Conservation (phyloP, 495 filamentous ascomycete genomes). For the Tetracladium marchalianum region DNA sequence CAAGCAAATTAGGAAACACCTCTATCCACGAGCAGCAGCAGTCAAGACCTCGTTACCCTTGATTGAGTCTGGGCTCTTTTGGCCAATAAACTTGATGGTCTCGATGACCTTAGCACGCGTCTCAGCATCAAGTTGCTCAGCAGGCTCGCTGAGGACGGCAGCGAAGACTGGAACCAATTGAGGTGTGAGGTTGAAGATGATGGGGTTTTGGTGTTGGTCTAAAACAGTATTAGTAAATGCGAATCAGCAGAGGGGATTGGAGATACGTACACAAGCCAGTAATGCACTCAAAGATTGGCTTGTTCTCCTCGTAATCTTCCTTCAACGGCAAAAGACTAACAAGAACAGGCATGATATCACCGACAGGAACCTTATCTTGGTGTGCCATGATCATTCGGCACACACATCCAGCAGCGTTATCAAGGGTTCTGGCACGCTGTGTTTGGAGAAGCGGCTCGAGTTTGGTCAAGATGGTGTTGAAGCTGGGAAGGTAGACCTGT, state of each 20-base stretch:
- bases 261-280: constrained; percentile 66
- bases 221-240: neutral
- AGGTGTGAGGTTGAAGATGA: constrained; percentile 65
- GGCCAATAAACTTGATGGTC: constrained; percentile 62
- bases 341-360: constrained; percentile 72
- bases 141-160: constrained; percentile 64
- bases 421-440: constrained; percentile 66
- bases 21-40: constrained; percentile 3
- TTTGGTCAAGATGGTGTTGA: constrained; percentile 65
- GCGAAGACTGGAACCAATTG: constrained; percentile 72
- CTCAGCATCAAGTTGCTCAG: constrained; percentile 77
- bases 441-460: constrained; percentile 76
- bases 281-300: constrained; percentile 80
- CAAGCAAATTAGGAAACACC: neutral
- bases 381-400: constrained; percentile 82
- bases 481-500: constrained; percentile 59
- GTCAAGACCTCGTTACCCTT: constrained; percentile 15
- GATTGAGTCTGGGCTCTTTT: constrained; percentile 26
- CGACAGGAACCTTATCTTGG: constrained; percentile 66
- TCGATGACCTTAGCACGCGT: constrained; percentile 59
- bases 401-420: constrained; percentile 91
- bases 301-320: constrained; percentile 96
- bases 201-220: constrained; percentile 66
- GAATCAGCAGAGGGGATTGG: constrained; percentile 9
- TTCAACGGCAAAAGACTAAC: constrained; percentile 74